Evolutionary conservation across 139 green algal genomes (phyloP).

Genomic region (Tetraselmis striata): DNA sequence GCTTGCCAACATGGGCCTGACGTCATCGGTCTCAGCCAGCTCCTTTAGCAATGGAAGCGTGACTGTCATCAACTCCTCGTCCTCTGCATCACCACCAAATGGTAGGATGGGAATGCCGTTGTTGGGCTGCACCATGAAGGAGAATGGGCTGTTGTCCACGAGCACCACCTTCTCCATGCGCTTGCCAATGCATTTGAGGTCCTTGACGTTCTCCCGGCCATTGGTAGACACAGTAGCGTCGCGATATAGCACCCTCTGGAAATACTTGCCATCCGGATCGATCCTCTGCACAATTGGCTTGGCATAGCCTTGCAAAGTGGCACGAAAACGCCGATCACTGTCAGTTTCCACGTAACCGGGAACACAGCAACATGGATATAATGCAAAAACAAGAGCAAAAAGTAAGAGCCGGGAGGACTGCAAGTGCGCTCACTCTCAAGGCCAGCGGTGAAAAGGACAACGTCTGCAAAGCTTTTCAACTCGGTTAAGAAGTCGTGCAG

Average conservation of each 20-base stretch:
- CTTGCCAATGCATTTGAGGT: slow-evolving; percentile 40
- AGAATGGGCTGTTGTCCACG: slow-evolving; percentile 59
- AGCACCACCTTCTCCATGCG: slow-evolving; percentile 53
- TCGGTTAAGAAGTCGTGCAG: slow-evolving; percentile 43
- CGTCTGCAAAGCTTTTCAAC: slow-evolving; percentile 34
- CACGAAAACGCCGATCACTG: slow-evolving; percentile 38
- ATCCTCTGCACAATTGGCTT: slow-evolving; percentile 25
- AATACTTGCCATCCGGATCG: slow-evolving; percentile 16
- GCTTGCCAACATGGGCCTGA: slow-evolving; percentile 39
- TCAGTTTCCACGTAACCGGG: no score
- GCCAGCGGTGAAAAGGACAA: slow-evolving; percentile 59
- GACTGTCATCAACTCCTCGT: slow-evolving; percentile 25
- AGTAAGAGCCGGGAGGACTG: not conserved
- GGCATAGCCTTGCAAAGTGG: slow-evolving; percentile 24
- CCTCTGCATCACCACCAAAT: slow-evolving; percentile 31
- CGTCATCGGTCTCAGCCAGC: slow-evolving; percentile 35
- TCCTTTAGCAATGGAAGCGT: slow-evolving; percentile 49
- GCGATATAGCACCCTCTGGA: slow-evolving; percentile 22
- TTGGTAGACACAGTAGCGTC: slow-evolving; percentile 24
- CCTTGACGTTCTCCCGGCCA: slow-evolving; percentile 44
- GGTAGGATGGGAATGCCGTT: slow-evolving; percentile 52
- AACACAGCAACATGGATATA: no score
- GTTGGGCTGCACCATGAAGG: slow-evolving; percentile 51
- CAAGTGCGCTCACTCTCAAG: slow-evolving; percentile 19
- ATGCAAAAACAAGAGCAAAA: no score